Evolutionary conservation across 495 filamentous ascomycete species (phyloP).

Genomic region (Podospora comata): DNA sequence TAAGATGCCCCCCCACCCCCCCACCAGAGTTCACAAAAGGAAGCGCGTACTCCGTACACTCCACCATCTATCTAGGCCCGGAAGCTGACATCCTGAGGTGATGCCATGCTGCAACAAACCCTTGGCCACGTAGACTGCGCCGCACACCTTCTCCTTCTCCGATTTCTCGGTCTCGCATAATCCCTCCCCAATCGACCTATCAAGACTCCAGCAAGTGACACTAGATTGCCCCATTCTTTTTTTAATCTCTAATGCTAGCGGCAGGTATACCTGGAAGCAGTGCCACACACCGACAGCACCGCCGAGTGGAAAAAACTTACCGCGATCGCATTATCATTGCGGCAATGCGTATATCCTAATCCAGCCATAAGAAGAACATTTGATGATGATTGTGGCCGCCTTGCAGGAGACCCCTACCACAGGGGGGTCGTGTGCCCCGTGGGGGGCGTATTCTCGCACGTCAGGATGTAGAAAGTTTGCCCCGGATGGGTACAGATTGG

Average conservation of each 20-base stretch:
- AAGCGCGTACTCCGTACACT: background rate
- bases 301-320: background rate
- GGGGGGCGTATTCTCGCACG: background rate
- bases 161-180: background rate
- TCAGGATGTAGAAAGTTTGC: background rate
- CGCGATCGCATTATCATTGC: background rate
- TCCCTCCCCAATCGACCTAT: background rate
- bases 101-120: background rate
- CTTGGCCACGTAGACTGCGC: background rate
- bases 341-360: background rate
- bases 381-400: background rate
- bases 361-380: background rate
- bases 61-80: background rate
- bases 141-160: background rate
- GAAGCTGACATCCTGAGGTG: background rate
- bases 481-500: background rate
- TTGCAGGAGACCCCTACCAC: background rate
- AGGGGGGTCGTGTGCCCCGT: background rate
- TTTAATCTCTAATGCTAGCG: background rate
- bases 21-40: background rate
- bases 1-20: background rate
- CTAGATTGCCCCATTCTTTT: background rate
- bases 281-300: background rate
- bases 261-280: background rate
- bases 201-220: background rate